phyloP scores from a whole-genome alignment of 306 rosid genomes.

The Medicago lupulina region DNA sequence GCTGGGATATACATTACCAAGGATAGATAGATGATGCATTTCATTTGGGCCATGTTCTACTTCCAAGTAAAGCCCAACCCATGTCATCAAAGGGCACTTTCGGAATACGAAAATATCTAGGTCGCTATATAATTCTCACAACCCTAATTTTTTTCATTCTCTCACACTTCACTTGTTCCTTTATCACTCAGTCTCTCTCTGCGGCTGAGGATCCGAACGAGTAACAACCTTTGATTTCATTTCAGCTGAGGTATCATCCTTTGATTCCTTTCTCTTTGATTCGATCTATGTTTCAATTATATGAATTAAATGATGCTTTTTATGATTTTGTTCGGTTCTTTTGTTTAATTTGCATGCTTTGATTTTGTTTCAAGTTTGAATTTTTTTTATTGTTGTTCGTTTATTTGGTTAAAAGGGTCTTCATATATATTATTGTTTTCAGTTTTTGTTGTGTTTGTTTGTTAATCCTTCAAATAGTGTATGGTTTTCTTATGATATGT shows the following conservation, averaged over 20 bases:
- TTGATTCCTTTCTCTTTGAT: background rate
- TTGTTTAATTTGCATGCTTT: background rate
- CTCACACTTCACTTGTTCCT: background rate
- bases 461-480: too few relatives aligned
- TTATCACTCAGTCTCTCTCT: constrained; percentile 13
- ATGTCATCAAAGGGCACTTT: background rate
- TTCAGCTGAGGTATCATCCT: constrained; percentile 23
- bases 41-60: too few relatives aligned
- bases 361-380: too few relatives aligned
- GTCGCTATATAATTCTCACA: background rate
- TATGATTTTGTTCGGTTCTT: background rate
- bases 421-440: too few relatives aligned
- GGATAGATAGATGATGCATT: too few relatives aligned
- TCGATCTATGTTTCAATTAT: background rate
- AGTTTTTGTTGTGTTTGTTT: background rate
- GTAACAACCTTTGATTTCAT: background rate
- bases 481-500: background rate
- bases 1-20: too few relatives aligned
- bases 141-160: background rate
- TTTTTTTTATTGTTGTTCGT: too few relatives aligned
- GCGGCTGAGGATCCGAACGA: constrained; percentile 42
- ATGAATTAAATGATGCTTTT: background rate
- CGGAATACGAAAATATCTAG: too few relatives aligned
- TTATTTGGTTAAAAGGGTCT: background rate
- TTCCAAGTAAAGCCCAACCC: background rate